Evolutionary conservation across 345 rosid species (phyloP), one percentile per base, ranked within the genome.

Genomic region (Eucalyptus cladocalyx): DNA sequence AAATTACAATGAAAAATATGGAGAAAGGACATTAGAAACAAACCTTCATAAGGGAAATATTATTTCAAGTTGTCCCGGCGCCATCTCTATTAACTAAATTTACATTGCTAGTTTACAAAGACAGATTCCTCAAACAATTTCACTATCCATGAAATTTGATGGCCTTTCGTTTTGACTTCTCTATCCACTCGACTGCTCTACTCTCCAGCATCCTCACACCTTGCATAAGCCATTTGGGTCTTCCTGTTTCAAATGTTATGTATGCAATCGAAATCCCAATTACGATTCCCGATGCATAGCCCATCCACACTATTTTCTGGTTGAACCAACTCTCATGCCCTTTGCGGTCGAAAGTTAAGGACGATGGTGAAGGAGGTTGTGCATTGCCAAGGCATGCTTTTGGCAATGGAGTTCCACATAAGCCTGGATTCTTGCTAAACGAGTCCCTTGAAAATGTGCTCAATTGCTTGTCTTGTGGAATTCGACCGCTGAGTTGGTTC

Each of bases 1-100:
- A 4, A 15, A 62, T 62, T 30, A 37, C 34, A 14, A 0, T 1
- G 0, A 62, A 19, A 30, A 62, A 30, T 30, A 14, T 28, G 37
- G 18, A 62, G 34, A 62, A 4, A 62, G 4, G 34, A 62, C 72
- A 62, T 30, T 62, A n/a, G 2, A 62, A 62, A 30, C 37, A 62
- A 30, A 5, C 37, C 72, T 1, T 62, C 18, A n/a, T 30, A 62
- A 62, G 19, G 37, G 19, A 62, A 60, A 60, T 26, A 16, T 11
- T 1, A 60, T 26, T 60, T 60, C 32, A 26, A 60, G 13, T 0
- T 60, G 2, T 26, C 67, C 1, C 0, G 1, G 4, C 2, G 32
- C 28, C 15, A 28, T 26, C 7, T 58, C 8, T 58, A 11, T 58
- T 58, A 58, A 58, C n/a, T 58, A 12, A 58, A 58, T 58, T 11